Conservation (phyloP, 2,329 filamentous ascomycete genomes). For the Aspergillus sp. region DNA sequence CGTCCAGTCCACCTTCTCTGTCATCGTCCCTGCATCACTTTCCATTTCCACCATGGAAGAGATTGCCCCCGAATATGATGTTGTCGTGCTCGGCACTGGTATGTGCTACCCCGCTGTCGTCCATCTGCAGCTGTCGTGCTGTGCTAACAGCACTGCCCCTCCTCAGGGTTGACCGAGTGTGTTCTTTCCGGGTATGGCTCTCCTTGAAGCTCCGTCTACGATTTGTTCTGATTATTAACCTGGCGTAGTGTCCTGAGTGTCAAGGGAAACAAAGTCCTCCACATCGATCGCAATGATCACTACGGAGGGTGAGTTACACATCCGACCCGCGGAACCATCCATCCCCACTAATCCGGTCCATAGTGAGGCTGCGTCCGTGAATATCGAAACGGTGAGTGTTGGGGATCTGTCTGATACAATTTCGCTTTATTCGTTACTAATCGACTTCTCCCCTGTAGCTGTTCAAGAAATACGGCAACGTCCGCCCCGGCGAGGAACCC, state of each 20-base stretch:
- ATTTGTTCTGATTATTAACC: slow-evolving; percentile 17
- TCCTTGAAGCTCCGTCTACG: slow-evolving; percentile 12
- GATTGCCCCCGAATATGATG: slow-evolving; percentile 97
- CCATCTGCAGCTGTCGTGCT: slow-evolving; percentile 16
- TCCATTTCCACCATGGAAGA: slow-evolving; percentile 75
- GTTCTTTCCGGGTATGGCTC: slow-evolving; percentile 84
- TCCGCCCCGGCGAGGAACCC: slow-evolving; percentile 73
- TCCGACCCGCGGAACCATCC: slow-evolving; percentile 13
- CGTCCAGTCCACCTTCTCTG: slow-evolving; percentile 6
- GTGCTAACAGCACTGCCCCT: slow-evolving; percentile 23
- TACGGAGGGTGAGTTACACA: slow-evolving; percentile 78
- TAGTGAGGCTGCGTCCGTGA: slow-evolving; percentile 92
- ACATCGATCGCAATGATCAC: slow-evolving; percentile 98
- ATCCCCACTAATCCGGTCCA: slow-evolving; percentile 23
- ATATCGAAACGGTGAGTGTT: slow-evolving; percentile 78
- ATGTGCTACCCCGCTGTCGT: slow-evolving; percentile 36
- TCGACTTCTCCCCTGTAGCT: slow-evolving; percentile 58
- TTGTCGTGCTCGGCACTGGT: slow-evolving; percentile 98
- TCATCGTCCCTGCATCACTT: slow-evolving; percentile 11
- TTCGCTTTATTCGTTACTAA: slow-evolving; percentile 20
- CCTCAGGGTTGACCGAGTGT: slow-evolving; percentile 89
- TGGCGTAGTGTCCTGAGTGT: slow-evolving; percentile 79
- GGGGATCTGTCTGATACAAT: neutral
- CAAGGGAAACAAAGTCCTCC: slow-evolving; percentile 97
- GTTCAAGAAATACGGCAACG: slow-evolving; percentile 95